Base-by-base conservation (phyloP, 2,329 filamentous ascomycete genomes). In the Metarhizium album region DNA sequence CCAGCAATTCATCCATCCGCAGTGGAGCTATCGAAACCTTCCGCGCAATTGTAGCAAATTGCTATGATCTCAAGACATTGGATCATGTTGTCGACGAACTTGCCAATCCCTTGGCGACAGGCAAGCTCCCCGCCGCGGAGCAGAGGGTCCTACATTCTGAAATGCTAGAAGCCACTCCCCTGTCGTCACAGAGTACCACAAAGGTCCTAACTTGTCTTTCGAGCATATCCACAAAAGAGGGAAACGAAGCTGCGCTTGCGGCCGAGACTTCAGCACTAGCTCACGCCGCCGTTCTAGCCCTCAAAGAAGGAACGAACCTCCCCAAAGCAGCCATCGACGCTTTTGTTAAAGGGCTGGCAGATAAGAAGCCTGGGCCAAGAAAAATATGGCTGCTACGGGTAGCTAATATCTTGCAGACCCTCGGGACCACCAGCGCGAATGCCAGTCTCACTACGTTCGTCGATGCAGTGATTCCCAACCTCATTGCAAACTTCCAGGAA, bases 91-190 rank as follows among this genome's bases (percentile, higher is more conserved):
- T 83, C 2, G 83, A 88, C 54, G 90, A 97, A 64, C 77, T 97
- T 46, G 70, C 93, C 5, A 76, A 71, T 13, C 90, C 90, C 1
- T 69, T 98, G 53, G 95, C 90, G 65, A 75, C 83, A 18, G 84
- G 87, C 49, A 98, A 97, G 64, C 75, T 95, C 20, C 78, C 90
- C 3, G 84, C 85, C 49, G 82, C 87, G 16, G 93, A 98, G 53
- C 90, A 97, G 59, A 85, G 90, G 60, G 77, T 86, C 3, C 72
- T 90, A 2, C 83, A 96, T 67, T 84, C 88, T 4, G 86, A 93
- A 61, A 87, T 95, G 74, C 74, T 98, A 3, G 73, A 79, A 47
- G 73, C 75, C 6, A 68, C 91, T 29, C 75, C 80, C 1, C 71
- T 80, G 42, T 85, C 82, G 2, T 66, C 73, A 11, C 67, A 75